A percentile compares a stretch with the other conserved stretches of the same genome.
Evolutionary conservation across 371 early-diverging fungal species (phyloP).

Genomic region (Lichtheimia ornata): DNA sequence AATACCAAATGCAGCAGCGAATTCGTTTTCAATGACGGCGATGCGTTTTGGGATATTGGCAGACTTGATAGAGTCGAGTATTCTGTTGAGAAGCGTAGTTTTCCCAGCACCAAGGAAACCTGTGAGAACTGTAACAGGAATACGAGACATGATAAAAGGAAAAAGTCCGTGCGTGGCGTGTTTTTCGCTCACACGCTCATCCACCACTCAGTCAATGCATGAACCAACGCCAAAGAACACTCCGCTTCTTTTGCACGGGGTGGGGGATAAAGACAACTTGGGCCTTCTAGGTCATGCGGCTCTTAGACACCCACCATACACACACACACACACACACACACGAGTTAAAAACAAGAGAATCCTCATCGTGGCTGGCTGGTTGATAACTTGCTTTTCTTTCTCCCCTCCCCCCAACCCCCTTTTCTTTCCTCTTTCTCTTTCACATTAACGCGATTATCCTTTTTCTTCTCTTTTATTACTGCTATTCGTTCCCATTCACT

Average conservation of each 20-base stretch:
- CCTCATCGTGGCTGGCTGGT: no score
- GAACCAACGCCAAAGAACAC: no score
- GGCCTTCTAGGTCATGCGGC: no score
- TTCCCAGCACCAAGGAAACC: conserved; percentile 35
- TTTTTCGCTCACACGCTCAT: no score
- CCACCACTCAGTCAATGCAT: no score
- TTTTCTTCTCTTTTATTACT: not conserved
- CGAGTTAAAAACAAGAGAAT: no score
- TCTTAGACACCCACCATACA: no score
- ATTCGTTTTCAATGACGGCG: conserved; percentile 48
- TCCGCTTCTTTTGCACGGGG: no score
- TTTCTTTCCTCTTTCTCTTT: not conserved
- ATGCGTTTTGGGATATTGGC: conserved; percentile 23
- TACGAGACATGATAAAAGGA: conserved; percentile 8
- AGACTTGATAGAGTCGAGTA: conserved; percentile 21
- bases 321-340: no score
- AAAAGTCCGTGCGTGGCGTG: no score
- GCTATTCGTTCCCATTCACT: not conserved
- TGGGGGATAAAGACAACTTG: no score
- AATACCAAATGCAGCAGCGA: conserved; percentile 44
- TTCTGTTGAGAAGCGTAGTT: conserved; percentile 37
- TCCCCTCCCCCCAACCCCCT: not conserved
- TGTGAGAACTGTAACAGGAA: conserved; percentile 30
- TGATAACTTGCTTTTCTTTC: not conserved
- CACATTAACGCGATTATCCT: not conserved